phyloP scores from a whole-genome alignment of 768 basidiomycete genomes.

The Rhizopogon rudus region DNA sequence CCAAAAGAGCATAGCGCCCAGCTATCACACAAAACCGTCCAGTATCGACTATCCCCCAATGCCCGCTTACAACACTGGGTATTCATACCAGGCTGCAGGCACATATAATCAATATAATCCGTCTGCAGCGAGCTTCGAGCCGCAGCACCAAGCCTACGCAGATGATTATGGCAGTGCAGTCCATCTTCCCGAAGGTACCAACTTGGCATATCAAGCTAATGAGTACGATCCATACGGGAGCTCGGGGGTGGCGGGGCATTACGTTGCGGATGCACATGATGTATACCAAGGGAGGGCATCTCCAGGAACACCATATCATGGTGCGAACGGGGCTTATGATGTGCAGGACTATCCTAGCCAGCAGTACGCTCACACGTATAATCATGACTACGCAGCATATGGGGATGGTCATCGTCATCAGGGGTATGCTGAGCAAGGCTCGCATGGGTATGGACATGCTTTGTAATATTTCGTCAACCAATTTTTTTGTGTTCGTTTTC shows the following conservation, averaged over 20 bases:
- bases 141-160: constrained; percentile 46
- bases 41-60: constrained; percentile 61
- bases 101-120: constrained; percentile 52
- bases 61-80: constrained; percentile 68
- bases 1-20: constrained; percentile 33
- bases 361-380: constrained; percentile 17
- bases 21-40: constrained; percentile 32
- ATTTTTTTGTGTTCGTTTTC: constrained; percentile 7
- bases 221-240: constrained; percentile 15
- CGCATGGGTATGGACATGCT: constrained; percentile 28
- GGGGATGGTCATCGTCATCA: constrained; percentile 25
- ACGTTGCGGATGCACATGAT: constrained; percentile 44
- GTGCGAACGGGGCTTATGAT: constrained; percentile 32
- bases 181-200: constrained; percentile 54
- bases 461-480: constrained; percentile 15
- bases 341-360: constrained; percentile 32
- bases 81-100: constrained; percentile 50
- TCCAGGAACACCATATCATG: constrained; percentile 29
- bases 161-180: constrained; percentile 66
- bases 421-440: constrained; percentile 23
- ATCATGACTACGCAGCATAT: constrained; percentile 24
- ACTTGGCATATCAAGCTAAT: constrained; percentile 43
- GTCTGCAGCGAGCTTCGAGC: constrained; percentile 49
- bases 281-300: constrained; percentile 49
- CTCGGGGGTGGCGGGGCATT: constrained; percentile 18